These are phyloP conservation scores for Cladosporium sp. DNA, from an alignment of 2,329 filamentous ascomycete species.

Conservation along the genomic window DNA sequence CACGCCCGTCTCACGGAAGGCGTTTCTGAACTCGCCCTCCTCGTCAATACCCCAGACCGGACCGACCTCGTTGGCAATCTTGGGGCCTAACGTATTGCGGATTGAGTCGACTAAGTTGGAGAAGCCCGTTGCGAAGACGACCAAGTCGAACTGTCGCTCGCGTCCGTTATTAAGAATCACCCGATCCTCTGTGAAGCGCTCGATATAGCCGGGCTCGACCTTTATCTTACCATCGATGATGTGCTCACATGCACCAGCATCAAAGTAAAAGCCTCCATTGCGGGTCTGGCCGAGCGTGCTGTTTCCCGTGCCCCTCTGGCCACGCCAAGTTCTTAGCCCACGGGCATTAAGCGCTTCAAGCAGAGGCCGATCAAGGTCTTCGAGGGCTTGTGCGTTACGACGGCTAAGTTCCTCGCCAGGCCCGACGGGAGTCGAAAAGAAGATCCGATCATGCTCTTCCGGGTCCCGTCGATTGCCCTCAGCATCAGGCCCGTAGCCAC, in stretches of 20 bases:
- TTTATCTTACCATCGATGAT: constrained; percentile 62
- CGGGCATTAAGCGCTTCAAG: not conserved
- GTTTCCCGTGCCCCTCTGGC: not conserved
- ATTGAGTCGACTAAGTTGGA: constrained; percentile 64
- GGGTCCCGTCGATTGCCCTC: not conserved
- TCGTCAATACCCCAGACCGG: constrained; percentile 43
- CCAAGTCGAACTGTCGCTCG: constrained; percentile 56
- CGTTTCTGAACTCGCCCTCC: constrained; percentile 32
- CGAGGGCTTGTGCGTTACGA: not conserved
- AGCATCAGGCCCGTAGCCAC: not conserved
- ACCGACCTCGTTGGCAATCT: constrained; percentile 52
- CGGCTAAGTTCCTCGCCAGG: not conserved
- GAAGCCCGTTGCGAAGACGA: constrained; percentile 54
- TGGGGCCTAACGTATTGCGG: constrained; percentile 57
- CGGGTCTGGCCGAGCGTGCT: constrained; percentile 27
- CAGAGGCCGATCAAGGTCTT: not conserved
- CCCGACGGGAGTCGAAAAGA: not conserved
- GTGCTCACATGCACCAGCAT: constrained; percentile 59
- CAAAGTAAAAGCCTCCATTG: constrained; percentile 66
- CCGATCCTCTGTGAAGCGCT: constrained; percentile 44
- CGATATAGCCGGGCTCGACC: constrained; percentile 52
- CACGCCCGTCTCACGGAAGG: not conserved
- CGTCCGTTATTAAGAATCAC: constrained; percentile 46
- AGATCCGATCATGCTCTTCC: not conserved
- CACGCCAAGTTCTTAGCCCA: constrained; percentile 38